Evolutionary conservation across 2,329 filamentous ascomycete genomes (phyloP).

Genomic region (Fusarium nodosum): DNA sequence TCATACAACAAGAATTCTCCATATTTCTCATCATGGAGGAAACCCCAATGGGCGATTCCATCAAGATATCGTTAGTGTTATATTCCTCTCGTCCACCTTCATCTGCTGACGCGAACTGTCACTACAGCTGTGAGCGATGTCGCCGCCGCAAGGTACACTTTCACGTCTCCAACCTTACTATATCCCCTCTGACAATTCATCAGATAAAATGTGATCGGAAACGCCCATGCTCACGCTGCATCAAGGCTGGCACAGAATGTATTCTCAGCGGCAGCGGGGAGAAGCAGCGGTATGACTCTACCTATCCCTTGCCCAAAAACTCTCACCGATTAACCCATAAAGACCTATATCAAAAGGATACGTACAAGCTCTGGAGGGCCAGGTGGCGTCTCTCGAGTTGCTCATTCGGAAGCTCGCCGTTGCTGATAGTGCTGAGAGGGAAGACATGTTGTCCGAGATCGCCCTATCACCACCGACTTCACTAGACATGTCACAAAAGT

Average conservation of each 20-base stretch:
- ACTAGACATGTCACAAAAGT: slow-evolving; percentile 30
- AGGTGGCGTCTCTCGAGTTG: slow-evolving; percentile 61
- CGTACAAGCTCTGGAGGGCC: slow-evolving; percentile 62
- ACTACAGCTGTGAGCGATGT: slow-evolving; percentile 59
- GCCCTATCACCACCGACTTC: slow-evolving; percentile 49
- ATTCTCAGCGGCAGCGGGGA: slow-evolving; percentile 58
- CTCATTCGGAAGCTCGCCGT: slow-evolving; percentile 61
- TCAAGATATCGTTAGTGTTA: slow-evolving; percentile 55
- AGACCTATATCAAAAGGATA: slow-evolving; percentile 62
- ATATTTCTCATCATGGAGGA: slow-evolving; percentile 49
- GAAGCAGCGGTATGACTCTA: slow-evolving; percentile 56
- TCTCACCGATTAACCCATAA: neutral
- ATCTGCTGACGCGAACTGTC: slow-evolving; percentile 23
- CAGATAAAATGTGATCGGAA: slow-evolving; percentile 68
- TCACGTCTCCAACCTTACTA: neutral
- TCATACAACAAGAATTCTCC: neutral
- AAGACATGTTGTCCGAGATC: slow-evolving; percentile 58
- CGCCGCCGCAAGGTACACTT: slow-evolving; percentile 58
- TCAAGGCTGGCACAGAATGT: slow-evolving; percentile 58
- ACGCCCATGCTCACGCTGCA: slow-evolving; percentile 64
- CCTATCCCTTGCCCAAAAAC: neutral
- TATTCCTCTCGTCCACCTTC: slow-evolving; percentile 24
- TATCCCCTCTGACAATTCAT: neutral
- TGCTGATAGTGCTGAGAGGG: slow-evolving; percentile 56
- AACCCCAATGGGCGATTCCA: slow-evolving; percentile 54